Percentiles rank a stretch among this genome's conserved stretches.
Conservation (phyloP, 371 early-diverging fungal species). For the Dinochytrium kinnereticum region DNA sequence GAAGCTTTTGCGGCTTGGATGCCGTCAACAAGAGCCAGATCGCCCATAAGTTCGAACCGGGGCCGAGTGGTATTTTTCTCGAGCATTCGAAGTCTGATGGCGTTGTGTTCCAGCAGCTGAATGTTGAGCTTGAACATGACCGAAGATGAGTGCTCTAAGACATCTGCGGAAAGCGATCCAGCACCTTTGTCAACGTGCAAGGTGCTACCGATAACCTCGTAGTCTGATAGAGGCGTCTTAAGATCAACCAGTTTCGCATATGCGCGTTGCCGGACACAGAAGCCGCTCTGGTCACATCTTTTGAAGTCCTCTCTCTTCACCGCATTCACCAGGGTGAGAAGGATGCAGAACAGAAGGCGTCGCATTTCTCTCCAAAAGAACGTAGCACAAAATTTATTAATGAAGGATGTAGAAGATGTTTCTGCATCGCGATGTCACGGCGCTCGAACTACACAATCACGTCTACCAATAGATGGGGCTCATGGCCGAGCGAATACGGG, state of each 20-base stretch:
- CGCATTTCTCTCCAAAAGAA: too few relatives aligned
- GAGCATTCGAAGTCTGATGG: constrained; percentile 46
- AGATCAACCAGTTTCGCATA: constrained; percentile 72
- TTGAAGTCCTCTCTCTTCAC: constrained; percentile 72
- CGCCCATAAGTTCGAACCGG: not conserved
- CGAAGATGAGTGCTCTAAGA: constrained; percentile 51
- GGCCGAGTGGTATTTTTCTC: constrained; percentile 33
- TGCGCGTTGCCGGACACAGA: constrained; percentile 88
- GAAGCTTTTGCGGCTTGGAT: not conserved
- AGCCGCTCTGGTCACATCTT: constrained; percentile 84
- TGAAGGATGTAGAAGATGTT: too few relatives aligned
- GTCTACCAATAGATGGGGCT: constrained; percentile 46
- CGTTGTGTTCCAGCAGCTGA: constrained; percentile 27
- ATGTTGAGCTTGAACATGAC: constrained; percentile 54
- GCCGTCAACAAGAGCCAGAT: constrained; percentile 11
- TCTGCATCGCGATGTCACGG: not conserved
- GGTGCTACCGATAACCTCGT: constrained; percentile 25
- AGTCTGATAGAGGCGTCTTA: constrained; percentile 20
- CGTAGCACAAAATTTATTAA: too few relatives aligned
- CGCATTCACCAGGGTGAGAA: not conserved
- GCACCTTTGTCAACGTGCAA: constrained; percentile 23
- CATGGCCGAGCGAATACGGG: constrained; percentile 67
- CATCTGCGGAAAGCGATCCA: constrained; percentile 62
- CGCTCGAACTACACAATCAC: not conserved
- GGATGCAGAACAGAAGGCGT: not conserved